These are phyloP conservation scores for Acanthamoeba sp. DNA, from an alignment of 208 protist species.

Conservation along the genomic window DNA sequence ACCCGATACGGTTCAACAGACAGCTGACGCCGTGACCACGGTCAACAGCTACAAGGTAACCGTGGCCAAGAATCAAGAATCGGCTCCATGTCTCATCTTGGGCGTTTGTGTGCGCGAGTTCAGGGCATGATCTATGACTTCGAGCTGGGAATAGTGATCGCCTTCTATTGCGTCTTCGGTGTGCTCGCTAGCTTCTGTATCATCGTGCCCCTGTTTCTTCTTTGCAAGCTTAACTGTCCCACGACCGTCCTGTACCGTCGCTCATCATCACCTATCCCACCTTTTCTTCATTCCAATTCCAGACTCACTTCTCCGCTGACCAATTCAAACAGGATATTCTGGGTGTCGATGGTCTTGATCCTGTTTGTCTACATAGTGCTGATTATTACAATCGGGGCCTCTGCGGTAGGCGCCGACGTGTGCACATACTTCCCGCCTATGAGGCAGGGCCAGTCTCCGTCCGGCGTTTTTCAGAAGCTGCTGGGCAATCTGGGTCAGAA, in stretches of 20 bases:
- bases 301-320: no score
- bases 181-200: neutral
- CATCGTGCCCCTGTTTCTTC: neutral
- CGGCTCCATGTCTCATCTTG: neutral
- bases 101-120: neutral
- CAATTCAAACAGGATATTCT: neutral
- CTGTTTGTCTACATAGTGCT: neutral
- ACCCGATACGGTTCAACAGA: neutral
- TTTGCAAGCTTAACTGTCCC: constrained; percentile 9
- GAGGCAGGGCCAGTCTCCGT: neutral
- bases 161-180: constrained; percentile 13
- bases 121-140: neutral
- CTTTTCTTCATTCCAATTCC: no score
- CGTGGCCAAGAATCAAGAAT: neutral
- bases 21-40: neutral
- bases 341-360: neutral
- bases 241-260: neutral
- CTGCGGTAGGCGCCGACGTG: neutral
- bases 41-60: neutral
- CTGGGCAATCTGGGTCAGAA: neutral
- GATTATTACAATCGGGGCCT: neutral
- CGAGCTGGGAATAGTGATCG: neutral
- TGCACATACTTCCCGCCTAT: neutral
- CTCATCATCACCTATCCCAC: neutral
- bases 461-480: neutral